phyloP scores from a whole-genome alignment of 2,329 filamentous ascomycete species.

The Ascochyta fabae region DNA sequence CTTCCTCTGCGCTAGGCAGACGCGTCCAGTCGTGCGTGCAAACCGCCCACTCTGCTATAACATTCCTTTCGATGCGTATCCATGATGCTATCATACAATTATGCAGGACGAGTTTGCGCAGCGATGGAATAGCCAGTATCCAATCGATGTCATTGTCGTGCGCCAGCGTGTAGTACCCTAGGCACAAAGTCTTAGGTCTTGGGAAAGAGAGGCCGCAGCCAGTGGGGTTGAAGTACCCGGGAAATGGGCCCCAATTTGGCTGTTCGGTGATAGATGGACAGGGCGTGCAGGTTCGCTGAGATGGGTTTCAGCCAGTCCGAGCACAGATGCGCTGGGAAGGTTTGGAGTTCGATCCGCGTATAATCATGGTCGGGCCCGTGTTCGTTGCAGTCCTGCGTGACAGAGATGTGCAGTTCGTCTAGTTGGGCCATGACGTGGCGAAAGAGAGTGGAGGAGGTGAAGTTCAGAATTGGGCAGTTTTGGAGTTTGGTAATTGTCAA shows the following conservation, averaged over 20 bases:
- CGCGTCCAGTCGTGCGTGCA: background rate
- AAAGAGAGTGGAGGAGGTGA: constrained; percentile 15
- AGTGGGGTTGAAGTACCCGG: constrained; percentile 14
- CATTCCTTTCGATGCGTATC: background rate
- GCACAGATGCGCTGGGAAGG: constrained; percentile 10
- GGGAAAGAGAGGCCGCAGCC: constrained; percentile 10
- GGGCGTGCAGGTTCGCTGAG: constrained; percentile 7
- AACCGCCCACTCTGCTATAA: constrained; percentile 1
- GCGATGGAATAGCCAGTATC: constrained; percentile 10
- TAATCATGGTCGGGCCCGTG: constrained; percentile 14
- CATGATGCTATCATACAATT: constrained; percentile 19
- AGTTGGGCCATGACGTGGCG: constrained; percentile 13
- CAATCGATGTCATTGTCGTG: constrained; percentile 18
- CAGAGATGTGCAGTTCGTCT: constrained; percentile 15
- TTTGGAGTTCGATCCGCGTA: constrained; percentile 13
- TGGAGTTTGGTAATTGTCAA: constrained; percentile 17
- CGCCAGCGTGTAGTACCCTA: constrained; percentile 20
- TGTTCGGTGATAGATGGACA: constrained; percentile 2
- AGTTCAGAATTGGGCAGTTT: constrained; percentile 10
- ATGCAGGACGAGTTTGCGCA: constrained; percentile 12
- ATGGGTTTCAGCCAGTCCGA: constrained; percentile 14
- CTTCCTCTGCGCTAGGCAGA: background rate
- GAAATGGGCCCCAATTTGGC: constrained; percentile 22
- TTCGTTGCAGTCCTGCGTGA: constrained; percentile 16
- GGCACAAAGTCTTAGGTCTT: constrained; percentile 12